phyloP scores from a whole-genome alignment of 2,329 filamentous ascomycete species.

The Microthyrium microscopicum region DNA sequence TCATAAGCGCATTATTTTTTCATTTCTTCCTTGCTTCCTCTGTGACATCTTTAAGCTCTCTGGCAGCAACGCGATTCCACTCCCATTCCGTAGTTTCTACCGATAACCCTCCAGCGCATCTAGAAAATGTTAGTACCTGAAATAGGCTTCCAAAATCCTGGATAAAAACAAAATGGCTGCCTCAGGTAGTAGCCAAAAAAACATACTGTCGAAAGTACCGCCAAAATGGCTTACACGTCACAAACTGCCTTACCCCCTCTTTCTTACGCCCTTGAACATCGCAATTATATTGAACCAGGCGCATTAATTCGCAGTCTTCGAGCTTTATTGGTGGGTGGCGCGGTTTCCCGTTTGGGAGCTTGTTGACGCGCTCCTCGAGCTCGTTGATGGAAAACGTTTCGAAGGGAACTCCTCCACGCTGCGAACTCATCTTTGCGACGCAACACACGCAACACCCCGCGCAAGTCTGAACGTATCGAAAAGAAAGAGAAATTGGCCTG shows the following conservation, averaged over 20 bases:
- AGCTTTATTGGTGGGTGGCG: slow-evolving; percentile 39
- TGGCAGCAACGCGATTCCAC: too few species aligned
- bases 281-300: slow-evolving; percentile 47
- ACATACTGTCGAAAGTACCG: slow-evolving; percentile 42
- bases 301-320: slow-evolving; percentile 37
- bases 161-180: not conserved
- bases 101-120: slow-evolving; percentile 36
- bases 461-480: too few species aligned
- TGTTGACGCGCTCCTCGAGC: slow-evolving; percentile 35
- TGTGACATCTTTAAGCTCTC: too few species aligned
- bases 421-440: too few species aligned
- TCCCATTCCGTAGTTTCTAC: slow-evolving; percentile 49
- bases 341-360: slow-evolving; percentile 31
- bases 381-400: slow-evolving; percentile 35
- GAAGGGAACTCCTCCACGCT: too few species aligned
- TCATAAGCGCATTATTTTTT: not conserved
- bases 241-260: slow-evolving; percentile 22
- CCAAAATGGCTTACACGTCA: slow-evolving; percentile 40
- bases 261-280: slow-evolving; percentile 29
- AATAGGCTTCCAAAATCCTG: not conserved
- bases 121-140: slow-evolving; percentile 11
- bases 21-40: not conserved
- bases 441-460: too few species aligned
- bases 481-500: slow-evolving; percentile 9
- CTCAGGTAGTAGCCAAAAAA: not conserved